phyloP scores from a whole-genome alignment of 345 rosid species.

The Leavenworthia alabamica region DNA sequence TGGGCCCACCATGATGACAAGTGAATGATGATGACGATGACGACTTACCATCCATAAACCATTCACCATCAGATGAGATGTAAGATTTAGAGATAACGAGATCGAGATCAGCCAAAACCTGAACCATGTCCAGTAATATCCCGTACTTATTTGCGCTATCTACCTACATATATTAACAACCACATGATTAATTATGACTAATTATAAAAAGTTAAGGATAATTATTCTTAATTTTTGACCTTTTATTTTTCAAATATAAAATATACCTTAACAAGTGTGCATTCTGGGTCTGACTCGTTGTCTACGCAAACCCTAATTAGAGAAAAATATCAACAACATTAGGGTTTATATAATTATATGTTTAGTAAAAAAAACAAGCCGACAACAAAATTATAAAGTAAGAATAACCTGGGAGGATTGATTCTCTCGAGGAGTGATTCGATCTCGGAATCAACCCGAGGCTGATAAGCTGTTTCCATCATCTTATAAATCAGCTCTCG shows the following conservation, averaged over 20 bases:
- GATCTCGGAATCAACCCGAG: constrained; percentile 67
- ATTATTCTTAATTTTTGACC: not conserved
- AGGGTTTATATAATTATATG: too few relatives aligned
- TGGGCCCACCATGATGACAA: constrained; percentile 16
- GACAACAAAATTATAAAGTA: too few relatives aligned
- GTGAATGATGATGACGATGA: constrained; percentile 12
- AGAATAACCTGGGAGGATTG: constrained; percentile 61
- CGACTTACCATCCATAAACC: constrained; percentile 93
- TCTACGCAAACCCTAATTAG: constrained; percentile 73
- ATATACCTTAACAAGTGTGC: constrained; percentile 84
- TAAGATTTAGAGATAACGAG: constrained; percentile 91
- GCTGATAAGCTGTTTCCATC: constrained; percentile 65
- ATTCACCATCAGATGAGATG: constrained; percentile 90
- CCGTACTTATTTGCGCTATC: constrained; percentile 92
- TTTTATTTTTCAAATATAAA: not conserved
- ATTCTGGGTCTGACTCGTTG: constrained; percentile 59
- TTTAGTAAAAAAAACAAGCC: too few relatives aligned
- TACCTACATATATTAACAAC: constrained; percentile 53
- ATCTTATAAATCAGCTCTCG: constrained; percentile 6
- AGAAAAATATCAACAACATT: too few relatives aligned
- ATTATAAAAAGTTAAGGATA: too few relatives aligned
- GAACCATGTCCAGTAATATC: constrained; percentile 88
- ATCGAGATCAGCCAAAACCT: constrained; percentile 88
- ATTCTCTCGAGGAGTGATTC: constrained; percentile 81
- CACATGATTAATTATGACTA: not conserved